These are phyloP conservation scores for Penicillium sclerotigenum DNA, from an alignment of 2,329 filamentous ascomycete species.

Conservation along the genomic window DNA sequence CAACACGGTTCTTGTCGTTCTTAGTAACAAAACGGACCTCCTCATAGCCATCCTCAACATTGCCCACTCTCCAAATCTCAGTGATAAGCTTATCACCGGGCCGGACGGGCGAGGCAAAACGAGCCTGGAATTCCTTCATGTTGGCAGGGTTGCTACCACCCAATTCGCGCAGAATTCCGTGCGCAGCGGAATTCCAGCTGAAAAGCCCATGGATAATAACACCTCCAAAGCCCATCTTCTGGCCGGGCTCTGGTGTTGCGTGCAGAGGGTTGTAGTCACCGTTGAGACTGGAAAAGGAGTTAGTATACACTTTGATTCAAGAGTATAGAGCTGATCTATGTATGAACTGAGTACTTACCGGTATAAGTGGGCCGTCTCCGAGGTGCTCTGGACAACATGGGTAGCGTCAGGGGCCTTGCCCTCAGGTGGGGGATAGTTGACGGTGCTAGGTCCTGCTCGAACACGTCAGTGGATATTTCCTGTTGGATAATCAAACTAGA, in stretches of 20 bases:
- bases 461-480: slow-evolving; percentile 5
- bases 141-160: slow-evolving; percentile 76
- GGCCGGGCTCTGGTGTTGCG: slow-evolving; percentile 77
- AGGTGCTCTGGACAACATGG: slow-evolving; percentile 66
- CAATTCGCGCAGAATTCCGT: slow-evolving; percentile 68
- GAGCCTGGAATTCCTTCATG: slow-evolving; percentile 81
- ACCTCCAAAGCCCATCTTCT: slow-evolving; percentile 88
- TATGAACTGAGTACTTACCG: slow-evolving; percentile 41
- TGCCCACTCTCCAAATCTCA: slow-evolving; percentile 76
- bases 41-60: slow-evolving; percentile 62
- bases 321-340: neutral
- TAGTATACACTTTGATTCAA: neutral
- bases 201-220: slow-evolving; percentile 86
- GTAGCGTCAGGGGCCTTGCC: slow-evolving; percentile 68
- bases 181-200: slow-evolving; percentile 77
- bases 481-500: neutral
- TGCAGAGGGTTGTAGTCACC: slow-evolving; percentile 95
- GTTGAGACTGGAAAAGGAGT: slow-evolving; percentile 60
- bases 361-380: slow-evolving; percentile 73
- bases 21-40: slow-evolving; percentile 77
- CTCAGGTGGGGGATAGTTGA: slow-evolving; percentile 73
- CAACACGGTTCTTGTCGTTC: slow-evolving; percentile 77
- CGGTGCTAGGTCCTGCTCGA: slow-evolving; percentile 59
- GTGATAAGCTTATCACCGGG: slow-evolving; percentile 79
- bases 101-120: slow-evolving; percentile 80